phyloP scores from a whole-genome alignment of 495 filamentous ascomycete genomes.

The Physcia stellaris region DNA sequence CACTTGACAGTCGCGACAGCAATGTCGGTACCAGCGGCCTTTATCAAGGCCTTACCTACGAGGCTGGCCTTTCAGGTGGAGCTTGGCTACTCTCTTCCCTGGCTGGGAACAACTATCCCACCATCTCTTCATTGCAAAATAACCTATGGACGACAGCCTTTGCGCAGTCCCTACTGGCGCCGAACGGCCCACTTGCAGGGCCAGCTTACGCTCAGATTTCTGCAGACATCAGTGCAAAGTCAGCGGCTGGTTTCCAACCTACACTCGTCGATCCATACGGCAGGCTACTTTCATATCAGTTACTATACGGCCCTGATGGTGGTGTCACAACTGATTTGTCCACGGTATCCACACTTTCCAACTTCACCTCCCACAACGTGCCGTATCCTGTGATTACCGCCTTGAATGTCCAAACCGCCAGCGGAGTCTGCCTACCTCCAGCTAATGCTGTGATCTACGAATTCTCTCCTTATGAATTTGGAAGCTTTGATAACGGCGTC shows the following conservation, averaged over 20 bases:
- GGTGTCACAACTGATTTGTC: conserved; percentile 24
- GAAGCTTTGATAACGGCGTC: conserved; percentile 28
- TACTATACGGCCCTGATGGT: conserved; percentile 24
- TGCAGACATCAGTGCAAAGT: conserved; percentile 24
- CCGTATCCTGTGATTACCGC: conserved; percentile 34
- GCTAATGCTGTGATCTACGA: conserved; percentile 29
- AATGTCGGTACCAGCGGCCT: conserved; percentile 24
- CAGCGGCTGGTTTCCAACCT: conserved; percentile 25
- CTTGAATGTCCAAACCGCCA: conserved; percentile 17
- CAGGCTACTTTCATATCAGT: conserved; percentile 26
- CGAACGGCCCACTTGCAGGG: conserved; percentile 10
- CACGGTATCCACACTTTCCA: conserved; percentile 18
- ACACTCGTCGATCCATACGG: conserved; percentile 30
- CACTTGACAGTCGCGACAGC: conserved; percentile 27
- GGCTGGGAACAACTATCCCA: conserved; percentile 30
- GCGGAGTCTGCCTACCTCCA: conserved; percentile 21
- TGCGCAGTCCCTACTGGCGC: conserved; percentile 18
- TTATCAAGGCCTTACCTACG: conserved; percentile 32
- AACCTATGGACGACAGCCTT: conserved; percentile 27
- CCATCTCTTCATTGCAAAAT: conserved; percentile 22
- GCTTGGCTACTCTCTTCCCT: conserved; percentile 31
- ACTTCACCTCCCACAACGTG: conserved; percentile 23
- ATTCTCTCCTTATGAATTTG: conserved; percentile 34
- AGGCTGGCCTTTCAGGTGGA: conserved; percentile 32
- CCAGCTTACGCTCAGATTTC: conserved; percentile 17